Evolutionary conservation across 305 asterid genomes (phyloP).

Genomic region (Caryopteris hybrid): DNA sequence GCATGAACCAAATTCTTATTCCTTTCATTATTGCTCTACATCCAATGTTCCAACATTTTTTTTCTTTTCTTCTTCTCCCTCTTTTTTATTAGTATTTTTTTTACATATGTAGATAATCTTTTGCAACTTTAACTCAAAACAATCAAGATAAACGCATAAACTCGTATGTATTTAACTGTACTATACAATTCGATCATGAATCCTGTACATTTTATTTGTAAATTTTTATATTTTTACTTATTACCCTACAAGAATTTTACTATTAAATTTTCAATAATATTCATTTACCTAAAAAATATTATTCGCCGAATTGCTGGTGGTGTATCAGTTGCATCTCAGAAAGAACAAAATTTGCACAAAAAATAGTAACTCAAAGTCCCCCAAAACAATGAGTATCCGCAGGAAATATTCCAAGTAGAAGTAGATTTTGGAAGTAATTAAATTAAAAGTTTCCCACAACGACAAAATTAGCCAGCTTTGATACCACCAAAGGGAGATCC

Average conservation of each 20-base stretch:
- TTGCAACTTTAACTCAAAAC: neutral
- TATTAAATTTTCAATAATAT: no score
- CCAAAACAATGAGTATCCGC: constrained; percentile 5
- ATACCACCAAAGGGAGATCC: constrained; percentile 46
- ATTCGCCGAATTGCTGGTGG: no score
- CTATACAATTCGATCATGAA: no score
- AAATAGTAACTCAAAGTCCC: no score
- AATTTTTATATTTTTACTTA: no score
- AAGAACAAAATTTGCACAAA: no score
- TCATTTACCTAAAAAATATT: no score
- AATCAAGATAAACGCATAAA: no score
- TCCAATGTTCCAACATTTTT: constrained; percentile 29
- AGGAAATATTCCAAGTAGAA: constrained; percentile 18
- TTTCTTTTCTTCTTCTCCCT: neutral
- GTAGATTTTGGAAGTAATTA: constrained; percentile 29
- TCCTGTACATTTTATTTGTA: no score
- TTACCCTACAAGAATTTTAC: no score
- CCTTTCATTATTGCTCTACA: constrained; percentile 23
- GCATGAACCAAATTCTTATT: constrained; percentile 25
- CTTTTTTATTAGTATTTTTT: neutral
- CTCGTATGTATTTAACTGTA: no score
- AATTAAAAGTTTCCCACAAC: constrained; percentile 33
- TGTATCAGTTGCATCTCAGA: no score
- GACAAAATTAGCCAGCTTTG: constrained; percentile 61
- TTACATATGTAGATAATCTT: neutral